Conservation (phyloP, 768 basidiomycete genomes). For the Gelatoporia subvermispora region DNA sequence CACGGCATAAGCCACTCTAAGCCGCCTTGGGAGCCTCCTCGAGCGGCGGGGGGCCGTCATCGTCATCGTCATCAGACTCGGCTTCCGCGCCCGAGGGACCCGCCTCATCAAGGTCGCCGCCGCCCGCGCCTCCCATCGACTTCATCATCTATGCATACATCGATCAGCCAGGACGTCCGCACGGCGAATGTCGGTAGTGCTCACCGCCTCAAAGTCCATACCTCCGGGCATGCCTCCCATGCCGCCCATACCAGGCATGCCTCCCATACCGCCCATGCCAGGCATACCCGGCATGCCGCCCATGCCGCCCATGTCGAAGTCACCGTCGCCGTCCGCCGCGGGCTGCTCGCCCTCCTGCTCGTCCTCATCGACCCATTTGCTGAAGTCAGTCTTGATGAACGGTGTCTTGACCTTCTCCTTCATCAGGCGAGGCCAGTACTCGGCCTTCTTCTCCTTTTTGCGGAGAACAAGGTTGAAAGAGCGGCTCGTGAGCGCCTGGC, state of each 20-base stretch:
- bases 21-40: slow-evolving; percentile 53
- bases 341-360: slow-evolving; percentile 71
- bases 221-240: slow-evolving; percentile 54
- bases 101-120: slow-evolving; percentile 10
- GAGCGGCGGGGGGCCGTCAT: slow-evolving; percentile 76
- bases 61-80: slow-evolving; percentile 42
- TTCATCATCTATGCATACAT: slow-evolving; percentile 36
- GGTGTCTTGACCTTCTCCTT: slow-evolving; percentile 79
- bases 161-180: background rate
- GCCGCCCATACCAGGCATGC: slow-evolving; percentile 39
- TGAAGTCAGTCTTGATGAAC: slow-evolving; percentile 92
- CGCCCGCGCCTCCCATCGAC: slow-evolving; percentile 23
- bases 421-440: slow-evolving; percentile 91
- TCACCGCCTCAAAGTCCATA: slow-evolving; percentile 66
- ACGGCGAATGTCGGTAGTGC: slow-evolving; percentile 6
- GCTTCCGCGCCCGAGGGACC: slow-evolving; percentile 21
- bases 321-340: slow-evolving; percentile 40
- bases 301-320: slow-evolving; percentile 29
- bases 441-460: slow-evolving; percentile 72
- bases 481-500: slow-evolving; percentile 60
- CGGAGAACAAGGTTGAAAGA: slow-evolving; percentile 62
- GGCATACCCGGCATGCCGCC: slow-evolving; percentile 38
- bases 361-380: slow-evolving; percentile 96
- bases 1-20: background rate
- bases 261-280: slow-evolving; percentile 27